Conservation (phyloP, 768 basidiomycete species). For the Tylopilus balloui region DNA sequence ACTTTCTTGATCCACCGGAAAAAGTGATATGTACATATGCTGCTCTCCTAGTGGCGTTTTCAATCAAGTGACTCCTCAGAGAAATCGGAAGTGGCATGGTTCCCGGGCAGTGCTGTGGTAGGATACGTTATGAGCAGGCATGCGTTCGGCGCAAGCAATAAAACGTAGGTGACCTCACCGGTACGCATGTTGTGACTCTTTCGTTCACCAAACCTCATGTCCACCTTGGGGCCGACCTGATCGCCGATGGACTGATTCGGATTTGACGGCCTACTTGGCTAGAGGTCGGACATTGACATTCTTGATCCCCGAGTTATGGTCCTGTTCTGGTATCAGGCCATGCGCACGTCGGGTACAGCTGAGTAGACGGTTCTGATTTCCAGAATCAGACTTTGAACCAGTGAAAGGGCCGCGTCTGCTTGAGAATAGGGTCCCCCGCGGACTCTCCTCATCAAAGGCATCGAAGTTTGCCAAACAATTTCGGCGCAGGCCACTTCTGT, state of each 20-base stretch:
- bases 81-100: not conserved
- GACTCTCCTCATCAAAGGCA: not conserved
- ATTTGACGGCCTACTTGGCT: not conserved
- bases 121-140: conserved; percentile 1
- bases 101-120: not conserved
- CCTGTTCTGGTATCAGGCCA: conserved; percentile 1
- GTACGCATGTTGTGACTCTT: too few species aligned
- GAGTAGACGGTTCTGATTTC: not conserved
- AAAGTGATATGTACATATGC: not conserved
- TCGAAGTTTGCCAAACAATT: not conserved
- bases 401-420: not conserved
- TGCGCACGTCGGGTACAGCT: not conserved
- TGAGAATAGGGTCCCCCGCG: not conserved
- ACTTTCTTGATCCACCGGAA: not conserved
- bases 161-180: not conserved
- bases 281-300: too few species aligned
- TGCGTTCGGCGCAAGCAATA: not conserved
- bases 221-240: conserved; percentile 4
- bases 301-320: not conserved
- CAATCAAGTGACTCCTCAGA: not conserved
- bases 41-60: not conserved
- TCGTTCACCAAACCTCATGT: not conserved
- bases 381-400: not conserved
- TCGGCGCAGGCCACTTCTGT: not conserved
- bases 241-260: conserved; percentile 4